Evolutionary conservation across 345 rosid genomes (phyloP), one percentile per base, ranked within the genome.

Genomic region (Acer negundo): DNA sequence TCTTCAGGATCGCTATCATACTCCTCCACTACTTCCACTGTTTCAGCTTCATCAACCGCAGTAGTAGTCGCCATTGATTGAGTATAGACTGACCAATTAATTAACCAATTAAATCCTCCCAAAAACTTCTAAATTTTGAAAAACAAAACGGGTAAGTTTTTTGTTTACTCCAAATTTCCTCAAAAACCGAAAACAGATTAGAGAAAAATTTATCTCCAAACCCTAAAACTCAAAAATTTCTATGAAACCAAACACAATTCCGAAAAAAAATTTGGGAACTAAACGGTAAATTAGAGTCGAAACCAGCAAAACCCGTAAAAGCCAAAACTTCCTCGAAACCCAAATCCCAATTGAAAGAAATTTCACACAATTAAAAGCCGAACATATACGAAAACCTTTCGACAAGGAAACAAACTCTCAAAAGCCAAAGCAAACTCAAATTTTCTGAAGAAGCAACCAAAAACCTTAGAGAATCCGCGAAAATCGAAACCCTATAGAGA

Each of bases 1-100:
- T 92, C 99, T 81, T 92, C 99, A 2, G 94, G 94, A 86, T 95
- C 98, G 75, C 99, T 95, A 75, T 93, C 98, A 68, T 92, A 92
- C 9, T 90, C 92, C 20, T 90, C 92, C 70, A 90, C 79, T 61
- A 23, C 75, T 40, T 90, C 92, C 69, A 90, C 79, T 61, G 24
- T 72, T 61, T 56, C 72, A 26, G 38, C 75, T 19, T 72, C 51
- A 7, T 58, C 24, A n/a, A 26, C 65, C 26, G 70, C 15, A 23
- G 59, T 0, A 69, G 24, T 20, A 24, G 58, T 49, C 19, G 70
- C 70, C 77, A 64, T 74, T 12, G n/a, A 28, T 64, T 26, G 49
- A 26, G 19, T 64, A 26, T 46, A 7, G 28, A 49, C 47, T 31
- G 24, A 20, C 23, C 61, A 40, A 55, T 28, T 1, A 9, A 51